Evolutionary conservation across 805 yeast genomes (phyloP).

Genomic region (Candida suzukii): DNA sequence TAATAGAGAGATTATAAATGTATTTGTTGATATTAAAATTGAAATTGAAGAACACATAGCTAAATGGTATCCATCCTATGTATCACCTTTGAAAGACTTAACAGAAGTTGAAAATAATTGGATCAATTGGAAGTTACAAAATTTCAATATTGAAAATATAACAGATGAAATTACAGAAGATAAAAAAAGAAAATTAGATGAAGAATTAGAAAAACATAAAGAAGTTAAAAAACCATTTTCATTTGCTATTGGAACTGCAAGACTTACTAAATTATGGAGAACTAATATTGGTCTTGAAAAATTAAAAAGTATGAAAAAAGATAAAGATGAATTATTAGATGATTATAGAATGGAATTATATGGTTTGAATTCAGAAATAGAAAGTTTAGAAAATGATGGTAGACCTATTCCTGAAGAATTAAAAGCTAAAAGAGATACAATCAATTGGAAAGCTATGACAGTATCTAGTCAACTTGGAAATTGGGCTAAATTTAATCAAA

Average conservation of each 20-base stretch:
- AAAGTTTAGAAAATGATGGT: conserved; percentile 2
- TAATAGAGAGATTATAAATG: conserved; percentile 7
- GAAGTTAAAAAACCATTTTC: conserved; percentile 14
- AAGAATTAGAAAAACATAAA: conserved; percentile 7
- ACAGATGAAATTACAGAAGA: neutral
- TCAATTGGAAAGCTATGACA: conserved; percentile 21
- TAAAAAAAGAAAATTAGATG: conserved; percentile 18
- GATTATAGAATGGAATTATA: conserved; percentile 23
- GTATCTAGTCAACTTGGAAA: conserved; percentile 11
- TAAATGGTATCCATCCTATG: conserved; percentile 7
- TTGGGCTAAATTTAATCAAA: conserved; percentile 11
- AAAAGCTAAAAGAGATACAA: conserved; percentile 9
- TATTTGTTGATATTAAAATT: conserved; percentile 10
- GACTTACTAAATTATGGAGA: conserved; percentile 21
- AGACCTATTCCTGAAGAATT: conserved; percentile 2
- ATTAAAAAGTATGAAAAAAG: conserved; percentile 8
- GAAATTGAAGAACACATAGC: conserved; percentile 16
- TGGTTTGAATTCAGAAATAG: conserved; percentile 15
- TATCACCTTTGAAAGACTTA: conserved; percentile 8
- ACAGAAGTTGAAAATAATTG: conserved; percentile 16
- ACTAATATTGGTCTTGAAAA: conserved; percentile 15
- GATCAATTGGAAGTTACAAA: conserved; percentile 21
- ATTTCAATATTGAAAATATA: conserved; percentile 12
- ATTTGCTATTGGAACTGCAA: conserved; percentile 22
- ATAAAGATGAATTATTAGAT: conserved; percentile 12